Percentiles rank a stretch among this genome's conserved stretches.
These are phyloP conservation scores for Epichloe bromicola DNA, from an alignment of 2,329 filamentous ascomycete species.

Conservation along the genomic window DNA sequence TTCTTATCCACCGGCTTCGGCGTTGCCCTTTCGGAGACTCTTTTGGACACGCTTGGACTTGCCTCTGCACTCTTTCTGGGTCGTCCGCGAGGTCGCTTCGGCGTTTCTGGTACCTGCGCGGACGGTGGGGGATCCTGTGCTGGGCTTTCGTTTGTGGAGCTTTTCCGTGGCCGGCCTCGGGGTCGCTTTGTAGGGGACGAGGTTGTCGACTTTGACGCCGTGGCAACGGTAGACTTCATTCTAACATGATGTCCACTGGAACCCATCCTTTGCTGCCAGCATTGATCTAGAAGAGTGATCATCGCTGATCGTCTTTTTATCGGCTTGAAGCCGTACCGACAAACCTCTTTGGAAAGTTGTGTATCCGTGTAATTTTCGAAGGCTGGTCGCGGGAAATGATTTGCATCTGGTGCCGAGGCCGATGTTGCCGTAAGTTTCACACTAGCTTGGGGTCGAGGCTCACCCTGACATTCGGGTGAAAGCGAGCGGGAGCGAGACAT, in stretches of 20 bases:
- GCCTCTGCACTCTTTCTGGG: constrained; percentile 23
- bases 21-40: neutral
- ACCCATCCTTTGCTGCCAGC: constrained; percentile 50
- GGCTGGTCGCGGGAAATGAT: constrained; percentile 29
- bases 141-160: constrained; percentile 10
- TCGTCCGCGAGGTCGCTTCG: constrained; percentile 27
- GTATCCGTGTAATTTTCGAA: constrained; percentile 49
- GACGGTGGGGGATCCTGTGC: constrained; percentile 24
- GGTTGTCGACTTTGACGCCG: neutral
- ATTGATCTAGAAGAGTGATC: constrained; percentile 56
- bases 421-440: neutral
- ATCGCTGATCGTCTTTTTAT: constrained; percentile 55
- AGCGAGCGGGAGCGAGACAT: too few species aligned
- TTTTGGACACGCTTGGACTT: constrained; percentile 7
- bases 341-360: constrained; percentile 48
- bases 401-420: neutral
- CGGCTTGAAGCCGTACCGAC: constrained; percentile 58
- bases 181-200: constrained; percentile 13
- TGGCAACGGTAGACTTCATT: constrained; percentile 2
- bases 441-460: neutral
- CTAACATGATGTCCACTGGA: constrained; percentile 10
- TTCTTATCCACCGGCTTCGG: neutral
- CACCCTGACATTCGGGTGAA: neutral
- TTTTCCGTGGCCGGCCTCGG: constrained; percentile 23
- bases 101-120: constrained; percentile 19